Percentiles rank a stretch among this genome's conserved stretches.
Evolutionary conservation across 2,329 filamentous ascomycete species (phyloP).

Genomic region (Byssochlamys sp.): DNA sequence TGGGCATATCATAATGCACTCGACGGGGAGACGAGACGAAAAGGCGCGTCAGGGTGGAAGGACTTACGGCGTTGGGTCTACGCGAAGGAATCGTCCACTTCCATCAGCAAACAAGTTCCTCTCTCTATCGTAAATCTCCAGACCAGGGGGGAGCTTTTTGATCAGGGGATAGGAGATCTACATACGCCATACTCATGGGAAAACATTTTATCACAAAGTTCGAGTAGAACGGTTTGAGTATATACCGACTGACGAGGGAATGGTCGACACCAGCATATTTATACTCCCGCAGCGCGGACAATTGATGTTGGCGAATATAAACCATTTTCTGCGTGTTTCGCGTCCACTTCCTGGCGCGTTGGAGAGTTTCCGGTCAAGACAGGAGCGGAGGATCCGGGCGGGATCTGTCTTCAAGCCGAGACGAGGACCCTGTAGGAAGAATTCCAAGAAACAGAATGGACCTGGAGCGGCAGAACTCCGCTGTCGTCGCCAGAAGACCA

Average conservation of each 20-base stretch:
- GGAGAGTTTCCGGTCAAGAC: neutral
- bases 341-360: neutral
- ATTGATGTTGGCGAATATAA: constrained; percentile 85
- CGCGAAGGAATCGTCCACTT: constrained; percentile 6
- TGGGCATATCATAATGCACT: neutral
- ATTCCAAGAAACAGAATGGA: neutral
- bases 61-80: constrained; percentile 42
- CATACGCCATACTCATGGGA: constrained; percentile 83
- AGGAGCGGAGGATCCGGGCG: neutral
- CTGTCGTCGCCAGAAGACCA: neutral
- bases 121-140: neutral
- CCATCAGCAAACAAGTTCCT: neutral
- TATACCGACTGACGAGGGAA: constrained; percentile 79
- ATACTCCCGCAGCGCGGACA: constrained; percentile 83
- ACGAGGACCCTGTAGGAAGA: neutral
- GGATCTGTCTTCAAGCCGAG: neutral
- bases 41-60: constrained; percentile 1
- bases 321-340: constrained; percentile 53
- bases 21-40: neutral
- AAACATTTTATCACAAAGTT: constrained; percentile 90
- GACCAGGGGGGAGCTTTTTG: neutral
- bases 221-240: constrained; percentile 95
- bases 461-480: neutral
- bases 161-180: constrained; percentile 13
- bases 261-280: constrained; percentile 90